A percentile compares a stretch with the other conserved stretches of the same genome.
Conservation (phyloP, 2,329 filamentous ascomycete genomes). For the Nannizziopsis barbatae region DNA sequence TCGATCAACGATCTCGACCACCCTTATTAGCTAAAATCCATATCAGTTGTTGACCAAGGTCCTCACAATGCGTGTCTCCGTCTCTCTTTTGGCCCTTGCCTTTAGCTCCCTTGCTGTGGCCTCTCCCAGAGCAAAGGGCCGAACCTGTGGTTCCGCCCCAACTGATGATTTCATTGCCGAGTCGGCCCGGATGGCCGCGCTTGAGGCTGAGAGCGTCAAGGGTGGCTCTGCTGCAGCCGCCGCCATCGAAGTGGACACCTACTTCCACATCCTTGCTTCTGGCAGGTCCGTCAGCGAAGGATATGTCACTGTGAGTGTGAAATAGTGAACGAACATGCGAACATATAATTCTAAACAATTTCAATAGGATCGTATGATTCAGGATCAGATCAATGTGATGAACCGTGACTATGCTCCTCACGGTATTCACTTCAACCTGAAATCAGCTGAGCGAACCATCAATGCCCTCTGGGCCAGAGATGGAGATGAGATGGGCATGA, state of each 20-base stretch:
- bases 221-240: not conserved
- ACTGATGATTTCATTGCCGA: conserved; percentile 6
- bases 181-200: not conserved
- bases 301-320: conserved; percentile 24
- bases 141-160: conserved; percentile 10
- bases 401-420: conserved; percentile 13
- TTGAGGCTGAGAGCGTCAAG: conserved; percentile 1
- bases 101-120: conserved; percentile 10
- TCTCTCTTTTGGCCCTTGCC: conserved; percentile 8
- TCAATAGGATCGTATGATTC: conserved; percentile 10
- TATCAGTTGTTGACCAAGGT: not conserved
- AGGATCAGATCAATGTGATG: conserved; percentile 15
- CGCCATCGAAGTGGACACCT: conserved; percentile 30
- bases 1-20: not conserved
- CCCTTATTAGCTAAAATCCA: not conserved
- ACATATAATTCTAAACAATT: not conserved
- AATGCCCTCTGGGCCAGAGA: conserved; percentile 15
- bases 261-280: conserved; percentile 37
- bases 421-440: conserved; percentile 14
- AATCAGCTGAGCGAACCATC: conserved; percentile 11
- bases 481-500: conserved; percentile 12
- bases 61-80: conserved; percentile 11
- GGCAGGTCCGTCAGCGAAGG: conserved; percentile 21
- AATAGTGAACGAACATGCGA: conserved; percentile 1
- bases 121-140: not conserved